Evolutionary conservation across 2,329 filamentous ascomycete species (phyloP).

Genomic region (Penicillium concentricum): DNA sequence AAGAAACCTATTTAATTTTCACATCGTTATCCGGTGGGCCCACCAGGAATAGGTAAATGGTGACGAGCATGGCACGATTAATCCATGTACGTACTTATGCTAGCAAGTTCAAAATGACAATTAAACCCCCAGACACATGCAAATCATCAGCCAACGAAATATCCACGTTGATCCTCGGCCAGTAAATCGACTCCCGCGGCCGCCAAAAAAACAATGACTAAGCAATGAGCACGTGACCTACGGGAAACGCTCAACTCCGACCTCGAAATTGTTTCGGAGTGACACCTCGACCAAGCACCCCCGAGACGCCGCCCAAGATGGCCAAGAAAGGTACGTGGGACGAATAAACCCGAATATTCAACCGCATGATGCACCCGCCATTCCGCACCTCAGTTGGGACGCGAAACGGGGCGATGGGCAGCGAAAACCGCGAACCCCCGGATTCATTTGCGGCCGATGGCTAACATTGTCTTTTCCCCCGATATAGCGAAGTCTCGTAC

Average conservation of each 20-base stretch:
- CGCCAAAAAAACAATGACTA: not conserved
- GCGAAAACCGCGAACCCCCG: conserved; percentile 4
- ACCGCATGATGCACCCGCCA: not conserved
- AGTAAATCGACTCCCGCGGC: not conserved
- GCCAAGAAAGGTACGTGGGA: conserved; percentile 20
- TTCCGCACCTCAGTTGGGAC: not conserved
- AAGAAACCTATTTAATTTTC: too few species aligned
- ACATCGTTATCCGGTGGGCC: too few species aligned
- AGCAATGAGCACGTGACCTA: not conserved
- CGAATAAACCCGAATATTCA: not conserved
- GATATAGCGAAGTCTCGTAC: conserved; percentile 80
- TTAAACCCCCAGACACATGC: not conserved
- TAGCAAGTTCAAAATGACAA: not conserved
- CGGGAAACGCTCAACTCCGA: conserved; percentile 5
- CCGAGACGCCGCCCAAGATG: conserved; percentile 22
- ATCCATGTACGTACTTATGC: not conserved
- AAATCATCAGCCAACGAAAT: not conserved
- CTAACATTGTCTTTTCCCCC: conserved; percentile 15
- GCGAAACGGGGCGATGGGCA: not conserved
- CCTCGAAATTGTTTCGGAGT: conserved; percentile 15
- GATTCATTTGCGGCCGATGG: not conserved
- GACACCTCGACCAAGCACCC: conserved; percentile 12
- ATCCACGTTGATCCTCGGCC: not conserved
- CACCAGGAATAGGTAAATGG: too few species aligned
- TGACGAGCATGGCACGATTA: too few species aligned